Evolutionary conservation across 1,284 basidiomycete species (phyloP), one percentile per base, ranked within the genome.

Genomic region (Sporisorium graminicola): DNA sequence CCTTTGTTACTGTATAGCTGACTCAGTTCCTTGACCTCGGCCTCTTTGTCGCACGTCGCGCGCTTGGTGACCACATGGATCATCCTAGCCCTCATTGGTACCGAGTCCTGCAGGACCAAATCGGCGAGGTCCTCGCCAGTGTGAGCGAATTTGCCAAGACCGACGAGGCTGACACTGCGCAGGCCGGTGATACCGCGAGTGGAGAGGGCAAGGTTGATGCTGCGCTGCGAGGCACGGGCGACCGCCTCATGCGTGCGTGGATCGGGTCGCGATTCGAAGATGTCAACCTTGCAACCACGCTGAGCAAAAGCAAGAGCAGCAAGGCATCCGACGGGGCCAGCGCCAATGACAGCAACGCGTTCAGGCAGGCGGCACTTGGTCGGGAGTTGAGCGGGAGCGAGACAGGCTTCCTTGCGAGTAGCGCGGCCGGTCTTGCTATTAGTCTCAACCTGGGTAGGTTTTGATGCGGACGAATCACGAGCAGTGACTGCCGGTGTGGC

Each of bases 181-280:
- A 98, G 88, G 35, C 95, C 95, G 75, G 92, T 90, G 63, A 98
- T 91, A 68, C 95, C 96, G 59, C 96, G 91, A 65, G 94, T 91
- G 20, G 95, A 98, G 74, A 99, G 94, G 37, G 95, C 95, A 57
- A 99, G 89, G 88, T 99, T 99, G 88, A 99, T 98, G 61, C 94
- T 96, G 66, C 96, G 90, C 59, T 76, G 69, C 54, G 73, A 64
- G 14, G 72, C 59, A 40, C 53, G 63, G 26, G 66, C 61, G 20
- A 63, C 53, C 24, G 77, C 76, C 42, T 64, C 58, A 65, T 70
- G 71, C 35, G 79, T 71, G 54, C 64, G 86, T 14, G 65, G 61
- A 47, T 83, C 90, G 84, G 84, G 94, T 92, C 95, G 90, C 56
- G 90, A 90, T 87, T 99, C 96, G 87, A 93, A 95, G n/a, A 98